Percentiles rank a stretch among this genome's conserved stretches.
These are phyloP conservation scores for Aspergillus ochraceus DNA, from an alignment of 2,329 filamentous ascomycete genomes.

Conservation along the genomic window DNA sequence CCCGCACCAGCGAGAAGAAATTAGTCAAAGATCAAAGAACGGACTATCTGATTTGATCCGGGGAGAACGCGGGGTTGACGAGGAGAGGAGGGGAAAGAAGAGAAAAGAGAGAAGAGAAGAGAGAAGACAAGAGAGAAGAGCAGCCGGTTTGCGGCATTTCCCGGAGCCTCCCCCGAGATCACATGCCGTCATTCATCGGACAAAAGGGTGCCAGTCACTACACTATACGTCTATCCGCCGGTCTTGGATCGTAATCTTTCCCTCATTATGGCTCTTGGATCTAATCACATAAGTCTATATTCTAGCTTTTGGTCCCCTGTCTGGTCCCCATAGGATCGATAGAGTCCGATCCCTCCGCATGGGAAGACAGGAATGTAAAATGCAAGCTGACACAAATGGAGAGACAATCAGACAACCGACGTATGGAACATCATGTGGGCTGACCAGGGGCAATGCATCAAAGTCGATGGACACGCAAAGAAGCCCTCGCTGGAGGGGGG, in stretches of 20 bases:
- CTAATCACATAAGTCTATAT: conserved; percentile 19
- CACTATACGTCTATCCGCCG: too few species aligned
- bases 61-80: not conserved
- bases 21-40: not conserved
- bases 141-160: not conserved
- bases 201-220: too few species aligned
- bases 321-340: conserved; percentile 7
- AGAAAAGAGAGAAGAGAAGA: not conserved
- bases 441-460: conserved; percentile 12
- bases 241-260: not conserved
- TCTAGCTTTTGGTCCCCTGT: conserved; percentile 19
- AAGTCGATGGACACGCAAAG: conserved; percentile 1
- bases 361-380: conserved; percentile 6
- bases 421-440: conserved; percentile 17
- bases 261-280: conserved; percentile 12
- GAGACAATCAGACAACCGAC: conserved; percentile 16
- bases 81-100: too few species aligned
- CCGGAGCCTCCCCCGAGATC: not conserved
- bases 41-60: not conserved
- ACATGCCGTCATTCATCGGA: not conserved
- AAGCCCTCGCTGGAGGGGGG: not conserved
- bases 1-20: not conserved
- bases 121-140: not conserved
- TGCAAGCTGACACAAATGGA: conserved; percentile 11
- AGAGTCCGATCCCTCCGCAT: not conserved